Evolutionary conservation across 192 early-diverging fungal genomes (phyloP), one percentile per base, ranked within the genome.

Genomic region (Dissophora ornata): DNA sequence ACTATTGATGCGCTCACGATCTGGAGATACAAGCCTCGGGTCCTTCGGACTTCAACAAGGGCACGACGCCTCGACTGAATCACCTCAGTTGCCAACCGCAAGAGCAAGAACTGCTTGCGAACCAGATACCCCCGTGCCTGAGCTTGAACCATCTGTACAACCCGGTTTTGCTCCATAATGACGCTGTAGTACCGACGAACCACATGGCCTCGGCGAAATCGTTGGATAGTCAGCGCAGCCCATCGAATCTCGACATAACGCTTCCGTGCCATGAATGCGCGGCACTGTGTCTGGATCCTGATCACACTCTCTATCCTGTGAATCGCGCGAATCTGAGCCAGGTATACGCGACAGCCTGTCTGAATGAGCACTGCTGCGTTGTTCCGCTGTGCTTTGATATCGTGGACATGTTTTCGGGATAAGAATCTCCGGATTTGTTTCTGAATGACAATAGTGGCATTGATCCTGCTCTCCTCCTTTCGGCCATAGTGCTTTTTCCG

Each of bases 401-500:
- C 19, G 16, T 33, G 45, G 6, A 50, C 36, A n/a, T 40, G 63
- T 24, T 58, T 71, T 13, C 57, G 24, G 19, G 51, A 18, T 1
- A 80, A 21, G n/a, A 52, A 67, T n/a, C 34, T 42, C 28, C 79
- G 64, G 18, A 71, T 50, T n/a, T 58, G 40, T 24, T 57, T 67
- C 26, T 80, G 79, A 15, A 80, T 45, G 5, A 67, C 47, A 13
- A 80, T 21, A 13, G 70, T 69, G 21, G 62, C 58, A 26, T 68
- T 21, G 42, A 62, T 30, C 42, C 79, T 67, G 9, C 28, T 52
- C n/a, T 57, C 62, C 22, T 77, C 73, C 34, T 50, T 65, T 0
- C 73, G 57, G 6, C 73, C 73, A 22, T 77, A 77, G n/a, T 77
- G 73, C 24, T 80, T 68, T 32, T 67, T 62, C 22, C 79, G 70